These are phyloP conservation scores for Globisporangium acanthophoron DNA, from an alignment of 352 stramenopile genomes.

Conservation along the genomic window DNA sequence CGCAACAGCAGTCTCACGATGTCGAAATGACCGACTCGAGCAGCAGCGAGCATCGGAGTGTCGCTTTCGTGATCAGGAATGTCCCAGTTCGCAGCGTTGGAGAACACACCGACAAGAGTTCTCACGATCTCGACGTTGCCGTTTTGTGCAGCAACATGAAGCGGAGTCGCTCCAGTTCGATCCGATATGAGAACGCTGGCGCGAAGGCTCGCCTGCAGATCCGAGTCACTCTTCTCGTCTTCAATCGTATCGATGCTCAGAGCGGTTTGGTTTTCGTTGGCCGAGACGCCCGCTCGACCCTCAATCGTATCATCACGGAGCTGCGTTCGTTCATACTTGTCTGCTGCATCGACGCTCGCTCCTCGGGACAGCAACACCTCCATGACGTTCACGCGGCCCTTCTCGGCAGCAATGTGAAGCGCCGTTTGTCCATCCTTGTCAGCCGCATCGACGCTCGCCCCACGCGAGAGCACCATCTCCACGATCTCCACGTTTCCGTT, in stretches of 20 bases:
- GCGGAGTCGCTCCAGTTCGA: background rate
- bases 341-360: background rate
- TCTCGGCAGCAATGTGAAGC: background rate
- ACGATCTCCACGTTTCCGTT: background rate
- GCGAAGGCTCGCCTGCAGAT: no score
- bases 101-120: no score
- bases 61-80: no score
- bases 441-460: background rate
- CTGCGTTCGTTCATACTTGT: background rate
- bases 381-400: background rate
- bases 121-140: no score
- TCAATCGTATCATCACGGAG: no score
- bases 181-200: no score
- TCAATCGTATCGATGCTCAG: no score
- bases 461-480: background rate
- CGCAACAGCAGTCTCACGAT: background rate
- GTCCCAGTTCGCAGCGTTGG: no score
- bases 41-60: no score
- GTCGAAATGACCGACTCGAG: background rate
- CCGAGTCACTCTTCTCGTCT: no score
- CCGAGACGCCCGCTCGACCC: no score
- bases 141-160: background rate
- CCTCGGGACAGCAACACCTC: background rate
- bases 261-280: no score
- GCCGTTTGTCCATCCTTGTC: background rate